Evolutionary conservation across 176 grass and related monocot genomes (phyloP), one percentile per base, ranked within the genome.

Genomic region (Thalia dealbata): DNA sequence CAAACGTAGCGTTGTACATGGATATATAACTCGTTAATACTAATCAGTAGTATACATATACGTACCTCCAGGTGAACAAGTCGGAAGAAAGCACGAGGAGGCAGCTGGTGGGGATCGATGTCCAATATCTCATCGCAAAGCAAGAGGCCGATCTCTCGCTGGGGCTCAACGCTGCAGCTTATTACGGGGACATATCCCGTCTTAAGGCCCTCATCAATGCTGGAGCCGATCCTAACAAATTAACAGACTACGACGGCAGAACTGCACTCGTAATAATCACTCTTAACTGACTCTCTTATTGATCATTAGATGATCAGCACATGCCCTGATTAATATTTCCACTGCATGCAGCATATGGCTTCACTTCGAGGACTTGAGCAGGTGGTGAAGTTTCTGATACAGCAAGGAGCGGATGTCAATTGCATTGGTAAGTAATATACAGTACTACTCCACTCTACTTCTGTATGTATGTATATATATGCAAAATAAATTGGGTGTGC

Each of bases 151-250:
- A 96, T 28, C 70, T 86, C 45, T 84, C 89, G 35, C 62, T 96
- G 35, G 82, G 80, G 61, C 84, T 96, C 50, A 92, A 88, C 62
- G 86, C 84, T 84, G 84, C 89, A 45, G 87, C 89, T 48, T 92
- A 96, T 74, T 78, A 90, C 77, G 89, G 89, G 54, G 89, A 96
- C 28, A 61, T 96, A 24, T 70, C 66, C 55, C 80, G 77, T 82
- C 52, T 96, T 41, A 90, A 90, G 80, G 77, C 75, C 28, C 83
- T 92, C 51, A 88, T 96, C 56, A 88, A 78, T 73, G 87, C 84
- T 48, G 92, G 92, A 89, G 92, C 84, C 28, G 89, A 96, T 84
- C 92, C 89, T 25, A 96, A 78, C 73, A 96, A 76, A 90, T n/a
- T n/a, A n/a, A 26, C 70, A 2, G 82, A 92, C 54, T 90, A 96